phyloP scores from a whole-genome alignment of 805 yeast genomes.

The Jamesozyma hellenica region DNA sequence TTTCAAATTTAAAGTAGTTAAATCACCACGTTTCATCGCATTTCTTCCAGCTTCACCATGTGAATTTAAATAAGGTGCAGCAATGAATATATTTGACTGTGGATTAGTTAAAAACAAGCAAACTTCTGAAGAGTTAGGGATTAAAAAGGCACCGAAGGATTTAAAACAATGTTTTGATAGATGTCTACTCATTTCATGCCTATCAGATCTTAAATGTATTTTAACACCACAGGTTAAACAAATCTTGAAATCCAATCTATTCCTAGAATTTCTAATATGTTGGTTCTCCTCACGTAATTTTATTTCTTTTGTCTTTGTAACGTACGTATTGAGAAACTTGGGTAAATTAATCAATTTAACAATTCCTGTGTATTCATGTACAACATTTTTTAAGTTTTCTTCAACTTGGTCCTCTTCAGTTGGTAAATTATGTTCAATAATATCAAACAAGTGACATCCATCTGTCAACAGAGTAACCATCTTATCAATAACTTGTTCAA shows the following conservation, averaged over 20 bases:
- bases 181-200: constrained; percentile 26
- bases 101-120: constrained; percentile 28
- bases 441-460: background rate
- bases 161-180: constrained; percentile 22
- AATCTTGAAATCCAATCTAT: constrained; percentile 35
- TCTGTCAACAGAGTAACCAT: constrained; percentile 11
- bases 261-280: constrained; percentile 18
- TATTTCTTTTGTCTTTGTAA: constrained; percentile 25
- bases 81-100: constrained; percentile 29
- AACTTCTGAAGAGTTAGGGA: constrained; percentile 30
- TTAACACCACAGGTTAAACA: constrained; percentile 40
- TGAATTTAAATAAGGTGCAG: constrained; percentile 61
- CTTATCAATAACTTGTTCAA: constrained; percentile 5
- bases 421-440: background rate
- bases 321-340: constrained; percentile 32
- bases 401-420: background rate
- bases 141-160: constrained; percentile 30
- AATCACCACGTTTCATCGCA: constrained; percentile 43
- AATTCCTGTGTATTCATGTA: constrained; percentile 43
- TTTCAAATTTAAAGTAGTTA: constrained; percentile 41
- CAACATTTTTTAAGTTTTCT: constrained; percentile 3
- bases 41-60: constrained; percentile 67
- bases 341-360: constrained; percentile 47
- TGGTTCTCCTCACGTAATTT: constrained; percentile 26
- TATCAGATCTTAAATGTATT: constrained; percentile 26